These are phyloP conservation scores for Aureobasidium sp. DNA, from an alignment of 2,329 filamentous ascomycete species.

Conservation along the genomic window DNA sequence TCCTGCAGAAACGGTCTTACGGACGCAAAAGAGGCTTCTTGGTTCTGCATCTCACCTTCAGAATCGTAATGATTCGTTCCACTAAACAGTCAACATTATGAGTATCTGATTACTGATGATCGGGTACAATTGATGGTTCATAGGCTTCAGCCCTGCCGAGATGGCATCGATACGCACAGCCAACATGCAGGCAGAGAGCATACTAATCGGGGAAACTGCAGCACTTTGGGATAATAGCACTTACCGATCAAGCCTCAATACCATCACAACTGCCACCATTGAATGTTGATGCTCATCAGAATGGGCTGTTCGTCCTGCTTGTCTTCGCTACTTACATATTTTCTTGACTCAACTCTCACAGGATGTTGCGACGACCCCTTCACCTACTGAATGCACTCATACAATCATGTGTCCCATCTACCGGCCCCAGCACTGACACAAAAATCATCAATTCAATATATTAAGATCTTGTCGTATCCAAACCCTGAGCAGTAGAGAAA, in stretches of 20 bases:
- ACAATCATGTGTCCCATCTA: background rate
- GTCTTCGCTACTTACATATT: no score
- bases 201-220: conserved; percentile 1
- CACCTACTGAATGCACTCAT: background rate
- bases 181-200: background rate
- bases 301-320: background rate
- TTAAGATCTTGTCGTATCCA: background rate
- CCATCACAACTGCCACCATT: conserved; percentile 6
- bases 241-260: background rate
- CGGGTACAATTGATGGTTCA: background rate
- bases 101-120: background rate
- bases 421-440: background rate
- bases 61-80: background rate
- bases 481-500: background rate
- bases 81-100: background rate
- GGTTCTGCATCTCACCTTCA: background rate
- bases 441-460: background rate
- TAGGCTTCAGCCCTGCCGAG: conserved; percentile 1
- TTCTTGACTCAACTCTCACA: no score
- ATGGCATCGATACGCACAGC: conserved; percentile 3
- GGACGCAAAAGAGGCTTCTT: background rate
- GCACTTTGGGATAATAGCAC: background rate
- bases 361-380: no score
- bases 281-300: background rate
- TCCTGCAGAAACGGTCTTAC: background rate